phyloP scores from a whole-genome alignment of 257 asterid species.

The Forsythia viridissima region DNA sequence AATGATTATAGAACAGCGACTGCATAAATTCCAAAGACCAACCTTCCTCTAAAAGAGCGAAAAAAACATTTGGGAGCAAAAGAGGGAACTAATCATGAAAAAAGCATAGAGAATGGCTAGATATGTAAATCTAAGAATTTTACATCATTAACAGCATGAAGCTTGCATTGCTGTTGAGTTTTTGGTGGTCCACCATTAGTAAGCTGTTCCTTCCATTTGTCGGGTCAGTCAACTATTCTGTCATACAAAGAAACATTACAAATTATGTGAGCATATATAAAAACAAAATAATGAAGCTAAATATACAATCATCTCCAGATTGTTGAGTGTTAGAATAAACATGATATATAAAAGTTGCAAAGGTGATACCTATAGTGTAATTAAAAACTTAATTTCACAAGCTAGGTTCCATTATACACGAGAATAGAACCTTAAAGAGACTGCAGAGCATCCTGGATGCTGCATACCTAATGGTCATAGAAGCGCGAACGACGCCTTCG shows the following conservation, averaged over 20 bases:
- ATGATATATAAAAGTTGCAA: background rate
- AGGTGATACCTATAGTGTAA: background rate
- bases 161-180: slow-evolving; percentile 17
- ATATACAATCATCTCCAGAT: background rate
- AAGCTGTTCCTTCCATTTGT: slow-evolving; percentile 32
- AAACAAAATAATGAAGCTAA: background rate
- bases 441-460: background rate
- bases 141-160: slow-evolving; percentile 19
- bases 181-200: slow-evolving; percentile 13
- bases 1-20: background rate
- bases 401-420: slow-evolving; percentile 4
- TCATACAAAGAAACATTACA: slow-evolving; percentile 2
- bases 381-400: background rate
- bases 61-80: slow-evolving; percentile 5
- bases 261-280: background rate
- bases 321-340: background rate
- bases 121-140: slow-evolving; percentile 23
- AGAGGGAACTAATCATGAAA: slow-evolving; percentile 6
- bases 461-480: slow-evolving; percentile 62
- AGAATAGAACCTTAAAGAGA: slow-evolving; percentile 8
- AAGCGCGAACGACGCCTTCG: slow-evolving; percentile 75
- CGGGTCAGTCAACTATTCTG: slow-evolving; percentile 30
- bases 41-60: slow-evolving; percentile 20
- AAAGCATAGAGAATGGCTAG: slow-evolving; percentile 14
- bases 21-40: slow-evolving; percentile 14